These are phyloP conservation scores for Noccaea bulbosa DNA, from an alignment of 345 rosid genomes.

Conservation along the genomic window DNA sequence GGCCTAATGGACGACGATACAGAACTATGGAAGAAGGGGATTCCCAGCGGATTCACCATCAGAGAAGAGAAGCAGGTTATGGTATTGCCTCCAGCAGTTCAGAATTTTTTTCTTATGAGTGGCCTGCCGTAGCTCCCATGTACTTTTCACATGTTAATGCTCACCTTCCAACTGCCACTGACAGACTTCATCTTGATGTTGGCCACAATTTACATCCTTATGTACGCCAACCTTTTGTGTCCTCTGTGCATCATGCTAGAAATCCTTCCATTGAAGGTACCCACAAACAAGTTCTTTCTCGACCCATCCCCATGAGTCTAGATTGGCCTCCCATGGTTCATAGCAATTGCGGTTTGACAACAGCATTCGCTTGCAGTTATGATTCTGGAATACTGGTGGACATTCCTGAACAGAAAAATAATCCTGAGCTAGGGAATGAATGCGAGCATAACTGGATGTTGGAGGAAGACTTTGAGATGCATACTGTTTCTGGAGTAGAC, in stretches of 20 bases:
- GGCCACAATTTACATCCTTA: slow-evolving; percentile 83
- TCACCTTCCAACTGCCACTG: slow-evolving; percentile 83
- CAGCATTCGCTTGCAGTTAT: slow-evolving; percentile 69
- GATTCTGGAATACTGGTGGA: slow-evolving; percentile 75
- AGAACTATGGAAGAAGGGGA: slow-evolving; percentile 49
- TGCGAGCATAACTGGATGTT: slow-evolving; percentile 85
- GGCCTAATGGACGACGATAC: slow-evolving; percentile 44
- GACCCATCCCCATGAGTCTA: slow-evolving; percentile 80
- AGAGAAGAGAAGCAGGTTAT: slow-evolving; percentile 45
- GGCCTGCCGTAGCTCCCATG: slow-evolving; percentile 79
- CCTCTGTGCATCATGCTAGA: slow-evolving; percentile 75
- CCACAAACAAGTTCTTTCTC: slow-evolving; percentile 67
- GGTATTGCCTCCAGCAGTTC: slow-evolving; percentile 50
- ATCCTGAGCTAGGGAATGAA: slow-evolving; percentile 64
- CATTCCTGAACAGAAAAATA: slow-evolving; percentile 61
- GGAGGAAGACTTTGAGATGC: slow-evolving; percentile 92
- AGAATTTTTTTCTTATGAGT: slow-evolving; percentile 76
- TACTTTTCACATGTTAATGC: slow-evolving; percentile 76
- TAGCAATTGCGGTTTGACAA: slow-evolving; percentile 66
- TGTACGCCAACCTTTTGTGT: slow-evolving; percentile 73
- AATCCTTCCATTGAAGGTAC: slow-evolving; percentile 68
- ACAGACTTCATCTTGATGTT: slow-evolving; percentile 94
- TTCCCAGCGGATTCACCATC: slow-evolving; percentile 44
- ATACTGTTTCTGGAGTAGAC: slow-evolving; percentile 80
- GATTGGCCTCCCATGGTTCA: slow-evolving; percentile 98